Conservation (phyloP, 805 yeast species). For the Komagataella pseudopastoris region DNA sequence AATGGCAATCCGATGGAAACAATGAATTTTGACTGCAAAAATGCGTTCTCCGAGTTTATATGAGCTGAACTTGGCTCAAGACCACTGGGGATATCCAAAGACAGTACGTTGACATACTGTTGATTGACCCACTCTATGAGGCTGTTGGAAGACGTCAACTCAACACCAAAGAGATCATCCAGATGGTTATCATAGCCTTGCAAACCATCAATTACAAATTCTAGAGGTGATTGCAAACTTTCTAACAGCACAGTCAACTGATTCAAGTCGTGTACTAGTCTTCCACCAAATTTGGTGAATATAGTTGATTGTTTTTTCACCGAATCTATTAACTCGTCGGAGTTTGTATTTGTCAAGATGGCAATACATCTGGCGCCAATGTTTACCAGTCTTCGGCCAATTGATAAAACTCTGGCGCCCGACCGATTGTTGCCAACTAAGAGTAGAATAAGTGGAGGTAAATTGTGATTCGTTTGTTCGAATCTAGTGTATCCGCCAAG, state of each 20-base stretch:
- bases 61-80: slow-evolving; percentile 73
- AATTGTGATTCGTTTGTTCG: slow-evolving; percentile 53
- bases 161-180: slow-evolving; percentile 38
- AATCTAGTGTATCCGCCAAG: slow-evolving; percentile 63
- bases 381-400: slow-evolving; percentile 68
- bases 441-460: slow-evolving; percentile 64
- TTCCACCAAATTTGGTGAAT: slow-evolving; percentile 59
- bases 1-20: slow-evolving; percentile 66
- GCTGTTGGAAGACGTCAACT: slow-evolving; percentile 22
- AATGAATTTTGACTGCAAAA: slow-evolving; percentile 38
- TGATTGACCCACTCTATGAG: slow-evolving; percentile 59
- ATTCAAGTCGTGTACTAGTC: slow-evolving; percentile 25
- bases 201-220: slow-evolving; percentile 68
- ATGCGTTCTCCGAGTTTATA: slow-evolving; percentile 15
- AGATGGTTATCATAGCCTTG: slow-evolving; percentile 72
- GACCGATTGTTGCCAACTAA: slow-evolving; percentile 65
- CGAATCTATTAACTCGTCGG: slow-evolving; percentile 16
- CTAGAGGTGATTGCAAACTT: slow-evolving; percentile 59
- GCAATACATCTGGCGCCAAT: slow-evolving; percentile 61
- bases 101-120: slow-evolving; percentile 32
- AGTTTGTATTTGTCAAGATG: slow-evolving; percentile 23
- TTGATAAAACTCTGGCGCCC: slow-evolving; percentile 63
- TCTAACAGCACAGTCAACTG: slow-evolving; percentile 23
- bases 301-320: slow-evolving; percentile 38
- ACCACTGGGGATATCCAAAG: slow-evolving; percentile 76